Evolutionary conservation across 208 protist genomes (phyloP), one percentile per base, ranked within the genome.

Genomic region (Trypanosomatidae sp.): DNA sequence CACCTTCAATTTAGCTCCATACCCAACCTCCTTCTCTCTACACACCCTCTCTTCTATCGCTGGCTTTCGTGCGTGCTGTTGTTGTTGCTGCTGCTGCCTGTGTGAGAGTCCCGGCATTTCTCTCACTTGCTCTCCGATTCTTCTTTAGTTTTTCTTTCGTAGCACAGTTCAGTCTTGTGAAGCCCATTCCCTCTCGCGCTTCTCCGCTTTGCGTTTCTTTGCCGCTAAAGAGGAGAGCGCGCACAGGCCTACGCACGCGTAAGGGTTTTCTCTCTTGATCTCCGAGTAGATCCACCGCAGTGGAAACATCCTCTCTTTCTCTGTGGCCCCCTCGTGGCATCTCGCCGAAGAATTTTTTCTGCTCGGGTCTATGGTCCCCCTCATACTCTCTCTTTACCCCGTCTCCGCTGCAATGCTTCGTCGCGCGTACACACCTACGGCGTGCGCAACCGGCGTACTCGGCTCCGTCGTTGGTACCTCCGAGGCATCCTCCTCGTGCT

Each of bases 381-480:
- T 5, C 39, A 30, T 39, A 10, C 41, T 30, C 10, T 33, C 41
- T 49, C 41, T 36, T 7, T 59, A 33, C 25, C 56, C 9, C 8
- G 28, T 30, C 39, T 49, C 17, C 52, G 30, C 13, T 59, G 50
- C 28, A 30, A 87, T 87, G 82, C 64, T 87, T 30, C 82, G 82
- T 22, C 82, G 82, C 33, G 73, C 78, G 22, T 65, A 62, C 39
- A 56, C 69, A 3, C 44, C 71, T 15, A 44, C 59, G 33, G 59
- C 28, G 9, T 74, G 69, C 36, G 36, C 69, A 33, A 19, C 64
- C 25, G 52, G 62, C 46, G 49, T 74, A 1, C 62, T 79, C 33
- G 69, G 74, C 62, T 65, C 62, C 71, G 60, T 66, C 33, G 72
- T 77, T 33, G 69, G 77, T 22, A 46, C 58, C 9, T 4, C 50